These are phyloP conservation scores for Monosporascus sp. DNA, from an alignment of 2,329 filamentous ascomycete genomes.

Conservation along the genomic window DNA sequence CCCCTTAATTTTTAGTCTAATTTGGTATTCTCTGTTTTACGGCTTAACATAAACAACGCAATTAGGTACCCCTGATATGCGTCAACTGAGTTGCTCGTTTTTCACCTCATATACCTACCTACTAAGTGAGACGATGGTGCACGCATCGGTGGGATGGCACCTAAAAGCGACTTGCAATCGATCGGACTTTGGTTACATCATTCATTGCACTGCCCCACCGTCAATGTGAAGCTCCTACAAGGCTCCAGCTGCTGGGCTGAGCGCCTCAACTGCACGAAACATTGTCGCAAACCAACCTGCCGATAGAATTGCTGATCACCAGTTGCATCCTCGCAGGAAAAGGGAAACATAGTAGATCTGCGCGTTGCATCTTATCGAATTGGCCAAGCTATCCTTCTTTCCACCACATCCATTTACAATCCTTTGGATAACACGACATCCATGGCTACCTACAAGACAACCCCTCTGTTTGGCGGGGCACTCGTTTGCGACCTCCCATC, in stretches of 20 bases:
- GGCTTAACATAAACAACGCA: too few relatives aligned
- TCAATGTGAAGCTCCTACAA: background rate
- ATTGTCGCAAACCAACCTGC: background rate
- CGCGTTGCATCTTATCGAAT: too few relatives aligned
- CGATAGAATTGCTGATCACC: background rate
- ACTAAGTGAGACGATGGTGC: too few relatives aligned
- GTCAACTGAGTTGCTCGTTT: too few relatives aligned
- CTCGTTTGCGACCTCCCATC: conserved; percentile 63
- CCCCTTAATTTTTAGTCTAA: too few relatives aligned
- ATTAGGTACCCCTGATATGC: too few relatives aligned
- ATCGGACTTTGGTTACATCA: conserved; percentile 7
- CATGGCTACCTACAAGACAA: conserved; percentile 52
- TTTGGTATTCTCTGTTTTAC: too few relatives aligned
- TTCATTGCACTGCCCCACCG: conserved; percentile 1
- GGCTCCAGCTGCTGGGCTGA: background rate
- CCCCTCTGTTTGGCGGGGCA: conserved; percentile 67
- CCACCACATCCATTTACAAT: background rate
- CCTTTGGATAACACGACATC: background rate
- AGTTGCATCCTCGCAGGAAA: background rate
- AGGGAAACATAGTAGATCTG: too few relatives aligned
- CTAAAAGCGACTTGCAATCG: conserved; percentile 24
- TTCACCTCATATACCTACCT: too few relatives aligned
- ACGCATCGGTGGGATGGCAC: too few relatives aligned
- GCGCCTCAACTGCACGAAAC: background rate
- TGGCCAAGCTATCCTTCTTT: background rate